Evolutionary conservation across 2,329 filamentous ascomycete genomes (phyloP).

Genomic region (Botrytis paeoniae): DNA sequence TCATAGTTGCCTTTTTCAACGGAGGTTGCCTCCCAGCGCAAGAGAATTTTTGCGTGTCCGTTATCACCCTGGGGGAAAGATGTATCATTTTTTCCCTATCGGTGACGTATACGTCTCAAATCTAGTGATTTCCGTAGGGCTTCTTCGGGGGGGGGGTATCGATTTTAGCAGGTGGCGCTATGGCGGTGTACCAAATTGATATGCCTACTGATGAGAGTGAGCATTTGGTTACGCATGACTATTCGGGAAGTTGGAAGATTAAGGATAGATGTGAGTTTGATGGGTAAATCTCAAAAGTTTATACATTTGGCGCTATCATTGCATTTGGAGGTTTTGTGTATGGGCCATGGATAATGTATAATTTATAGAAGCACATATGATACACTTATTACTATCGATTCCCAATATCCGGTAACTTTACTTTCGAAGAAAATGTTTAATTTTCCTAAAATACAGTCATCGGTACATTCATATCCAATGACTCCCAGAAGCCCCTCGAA

Average conservation of each 20-base stretch:
- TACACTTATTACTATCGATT: too few species aligned
- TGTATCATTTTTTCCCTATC: too few species aligned
- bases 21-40: too few species aligned
- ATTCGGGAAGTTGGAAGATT: not conserved
- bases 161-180: not conserved
- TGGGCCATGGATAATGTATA: not conserved
- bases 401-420: not conserved
- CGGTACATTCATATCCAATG: not conserved
- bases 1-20: too few species aligned
- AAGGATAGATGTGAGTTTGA: not conserved
- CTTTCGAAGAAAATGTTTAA: not conserved
- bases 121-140: too few species aligned
- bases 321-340: not conserved
- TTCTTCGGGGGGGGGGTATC: not conserved
- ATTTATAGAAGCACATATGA: not conserved
- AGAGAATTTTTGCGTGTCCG: too few species aligned
- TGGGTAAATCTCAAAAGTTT: not conserved
- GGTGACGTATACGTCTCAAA: too few species aligned
- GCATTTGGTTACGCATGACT: not conserved
- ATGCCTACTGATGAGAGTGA: not conserved
- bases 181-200: not conserved
- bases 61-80: too few species aligned
- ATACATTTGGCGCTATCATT: not conserved
- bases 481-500: not conserved
- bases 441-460: not conserved